Base-by-base conservation (phyloP, 1,284 basidiomycete genomes). In the Lentinula novae-zelandiae region DNA sequence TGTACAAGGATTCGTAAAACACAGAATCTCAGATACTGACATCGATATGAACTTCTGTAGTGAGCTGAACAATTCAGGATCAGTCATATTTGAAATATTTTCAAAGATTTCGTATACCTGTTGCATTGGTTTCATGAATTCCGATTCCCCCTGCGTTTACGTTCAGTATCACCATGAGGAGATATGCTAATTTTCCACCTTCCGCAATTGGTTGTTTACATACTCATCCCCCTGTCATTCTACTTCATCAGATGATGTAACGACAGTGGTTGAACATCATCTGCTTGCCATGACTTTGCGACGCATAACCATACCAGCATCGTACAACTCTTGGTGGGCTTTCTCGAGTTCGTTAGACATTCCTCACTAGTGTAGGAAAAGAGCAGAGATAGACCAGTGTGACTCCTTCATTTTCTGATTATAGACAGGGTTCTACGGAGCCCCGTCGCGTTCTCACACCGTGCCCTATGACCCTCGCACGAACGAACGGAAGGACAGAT, bases 81-180 rank as follows among this genome's bases (percentile, higher is more conserved):
- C 31, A 38, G 20, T 27, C 33, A 42, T 44, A 40, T 33, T 46
- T n/a, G 36, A 22, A 6, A 13, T 10, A 13, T 3, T 17, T 53
- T 50, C 40, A 20, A 12, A 12, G 9, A 13, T 57, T 20, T 61
- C n/a, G 44, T 20, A 20, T 44, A 73, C 73, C 66, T 78, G 72
- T 66, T 78, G 76, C 74, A 78, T 78, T 0, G 76, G 75, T 62
- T 68, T 73, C 77, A 78, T 77, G 61, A 78, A 78, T 7, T 77
- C 76, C 2, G 76, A 76, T 2, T 70, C 69, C 6, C 74, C 75
- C 72, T 63, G 33, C 6, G 33, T n/a, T 50, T 17, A 5, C 27
- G 13, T 34, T 40, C 15, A 52, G 49, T 27, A 46, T 36, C 27
- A 27, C 22, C 2, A 42, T 15, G 13, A 27, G 22, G 31, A n/a